These are phyloP conservation scores for Monosporascus ibericus DNA, from an alignment of 2,329 filamentous ascomycete species.

Conservation along the genomic window DNA sequence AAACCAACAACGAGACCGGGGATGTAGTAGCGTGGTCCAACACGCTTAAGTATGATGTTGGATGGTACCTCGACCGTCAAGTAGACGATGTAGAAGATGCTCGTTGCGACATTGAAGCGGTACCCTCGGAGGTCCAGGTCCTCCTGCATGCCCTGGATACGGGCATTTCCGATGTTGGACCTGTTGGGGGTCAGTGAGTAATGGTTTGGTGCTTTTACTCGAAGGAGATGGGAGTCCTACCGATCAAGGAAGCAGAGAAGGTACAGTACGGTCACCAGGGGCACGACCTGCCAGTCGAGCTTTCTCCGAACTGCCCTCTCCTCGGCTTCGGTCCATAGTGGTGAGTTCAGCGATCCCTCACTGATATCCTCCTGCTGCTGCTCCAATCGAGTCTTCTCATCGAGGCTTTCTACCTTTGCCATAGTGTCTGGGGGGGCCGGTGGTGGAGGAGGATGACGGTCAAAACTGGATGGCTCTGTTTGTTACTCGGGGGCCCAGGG, in stretches of 20 bases:
- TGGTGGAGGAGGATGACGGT: background rate
- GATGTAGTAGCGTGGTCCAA: constrained; percentile 48
- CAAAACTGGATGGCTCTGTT: background rate
- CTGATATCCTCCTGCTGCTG: constrained; percentile 21
- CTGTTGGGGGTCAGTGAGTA: constrained; percentile 19
- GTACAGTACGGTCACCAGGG: constrained; percentile 46
- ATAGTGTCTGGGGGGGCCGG: constrained; percentile 8
- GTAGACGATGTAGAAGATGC: constrained; percentile 54
- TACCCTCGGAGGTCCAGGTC: constrained; percentile 43
- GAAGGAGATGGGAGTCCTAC: constrained; percentile 8
- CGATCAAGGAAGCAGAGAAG: constrained; percentile 44
- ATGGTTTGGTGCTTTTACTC: background rate
- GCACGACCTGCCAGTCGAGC: constrained; percentile 46
- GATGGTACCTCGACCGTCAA: constrained; percentile 49
- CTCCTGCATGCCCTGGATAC: constrained; percentile 45
- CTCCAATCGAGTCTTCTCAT: constrained; percentile 18
- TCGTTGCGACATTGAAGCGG: constrained; percentile 52
- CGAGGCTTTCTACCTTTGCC: constrained; percentile 12
- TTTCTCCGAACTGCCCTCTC: constrained; percentile 43
- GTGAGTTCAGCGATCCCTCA: constrained; percentile 16
- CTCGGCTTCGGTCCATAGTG: constrained; percentile 45
- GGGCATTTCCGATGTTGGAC: constrained; percentile 47
- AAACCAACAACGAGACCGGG: constrained; percentile 49
- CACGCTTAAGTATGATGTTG: constrained; percentile 47
- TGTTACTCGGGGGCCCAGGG: background rate